These are phyloP conservation scores for Paramyrothecium sp. DNA, from an alignment of 2,329 filamentous ascomycete species.

Conservation along the genomic window DNA sequence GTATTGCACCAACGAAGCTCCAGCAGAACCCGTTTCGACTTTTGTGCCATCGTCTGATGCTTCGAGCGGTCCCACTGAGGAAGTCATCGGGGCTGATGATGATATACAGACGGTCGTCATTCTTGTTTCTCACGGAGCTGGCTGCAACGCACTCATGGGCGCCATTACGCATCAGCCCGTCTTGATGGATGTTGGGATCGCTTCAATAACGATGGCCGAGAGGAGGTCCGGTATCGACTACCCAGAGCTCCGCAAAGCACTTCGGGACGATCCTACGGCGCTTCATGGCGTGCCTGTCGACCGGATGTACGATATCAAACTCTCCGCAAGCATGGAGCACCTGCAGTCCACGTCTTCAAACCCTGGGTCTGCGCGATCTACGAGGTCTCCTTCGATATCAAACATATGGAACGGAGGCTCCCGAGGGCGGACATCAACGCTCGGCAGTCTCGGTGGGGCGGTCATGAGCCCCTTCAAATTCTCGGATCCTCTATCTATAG, in stretches of 20 bases:
- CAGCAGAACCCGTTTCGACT: conserved; percentile 49
- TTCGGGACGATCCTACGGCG: conserved; percentile 16
- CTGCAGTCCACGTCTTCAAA: conserved; percentile 47
- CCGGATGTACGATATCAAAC: conserved; percentile 69
- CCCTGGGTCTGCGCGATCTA: conserved; percentile 29
- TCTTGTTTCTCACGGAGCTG: conserved; percentile 90
- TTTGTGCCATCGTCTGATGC: conserved; percentile 17
- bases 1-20: conserved; percentile 63
- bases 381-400: conserved; percentile 27
- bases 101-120: conserved; percentile 77
- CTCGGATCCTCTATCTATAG: conserved; percentile 38
- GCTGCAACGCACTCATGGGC: conserved; percentile 92
- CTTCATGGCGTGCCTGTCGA: conserved; percentile 44
- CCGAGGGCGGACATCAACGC: conserved; percentile 34
- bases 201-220: conserved; percentile 86
- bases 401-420: conserved; percentile 15
- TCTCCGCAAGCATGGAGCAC: conserved; percentile 76
- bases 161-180: conserved; percentile 90
- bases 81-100: conserved; percentile 50
- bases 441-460: conserved; percentile 14
- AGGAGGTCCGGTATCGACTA: conserved; percentile 50
- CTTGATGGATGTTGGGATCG: conserved; percentile 83
- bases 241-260: conserved; percentile 27
- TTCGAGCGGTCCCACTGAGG: conserved; percentile 26
- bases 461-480: conserved; percentile 36